Conservation (phyloP, 352 stramenopile species). For the Phytophthora podocarpi region DNA sequence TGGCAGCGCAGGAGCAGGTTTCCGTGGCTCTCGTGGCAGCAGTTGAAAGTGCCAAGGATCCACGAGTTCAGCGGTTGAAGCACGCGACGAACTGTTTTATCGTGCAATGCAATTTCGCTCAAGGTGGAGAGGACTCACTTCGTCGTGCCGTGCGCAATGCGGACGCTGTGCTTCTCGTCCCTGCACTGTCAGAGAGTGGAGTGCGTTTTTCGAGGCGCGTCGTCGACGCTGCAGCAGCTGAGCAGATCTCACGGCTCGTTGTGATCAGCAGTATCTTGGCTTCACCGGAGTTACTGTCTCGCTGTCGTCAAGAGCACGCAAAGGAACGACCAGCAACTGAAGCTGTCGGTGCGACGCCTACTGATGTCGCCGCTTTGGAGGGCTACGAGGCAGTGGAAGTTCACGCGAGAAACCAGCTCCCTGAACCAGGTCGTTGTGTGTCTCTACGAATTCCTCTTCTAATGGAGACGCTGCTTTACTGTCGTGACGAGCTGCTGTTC, state of each 20-base stretch:
- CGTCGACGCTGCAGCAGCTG: slow-evolving; percentile 53
- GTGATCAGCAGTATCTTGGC: slow-evolving; percentile 73
- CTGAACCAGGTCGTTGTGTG: slow-evolving; percentile 50
- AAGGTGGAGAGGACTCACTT: slow-evolving; percentile 43
- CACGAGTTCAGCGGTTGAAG: slow-evolving; percentile 57
- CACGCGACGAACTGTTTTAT: slow-evolving; percentile 58
- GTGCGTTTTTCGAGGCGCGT: slow-evolving; percentile 72
- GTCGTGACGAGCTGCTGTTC: slow-evolving; percentile 76
- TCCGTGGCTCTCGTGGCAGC: slow-evolving; percentile 60
- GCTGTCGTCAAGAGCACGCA: slow-evolving; percentile 24
- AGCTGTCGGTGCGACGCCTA: slow-evolving; percentile 20
- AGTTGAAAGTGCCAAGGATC: slow-evolving; percentile 59
- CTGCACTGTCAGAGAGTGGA: slow-evolving; percentile 58
- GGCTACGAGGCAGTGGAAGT: slow-evolving; percentile 74
- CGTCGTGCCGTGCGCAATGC: slow-evolving; percentile 69
- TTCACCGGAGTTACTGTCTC: slow-evolving; percentile 42
- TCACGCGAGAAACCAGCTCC: slow-evolving; percentile 49
- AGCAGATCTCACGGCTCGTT: slow-evolving; percentile 60
- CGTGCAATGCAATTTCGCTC: slow-evolving; percentile 60
- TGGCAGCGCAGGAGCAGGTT: slow-evolving; percentile 45
- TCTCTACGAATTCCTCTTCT: slow-evolving; percentile 69
- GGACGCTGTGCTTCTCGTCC: slow-evolving; percentile 69
- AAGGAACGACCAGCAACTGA: slow-evolving; percentile 22
- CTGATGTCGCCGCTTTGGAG: slow-evolving; percentile 23
- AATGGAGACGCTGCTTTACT: slow-evolving; percentile 82